Conservation (phyloP, 768 basidiomycete genomes). For the Tricholoma bakamatsutake region DNA sequence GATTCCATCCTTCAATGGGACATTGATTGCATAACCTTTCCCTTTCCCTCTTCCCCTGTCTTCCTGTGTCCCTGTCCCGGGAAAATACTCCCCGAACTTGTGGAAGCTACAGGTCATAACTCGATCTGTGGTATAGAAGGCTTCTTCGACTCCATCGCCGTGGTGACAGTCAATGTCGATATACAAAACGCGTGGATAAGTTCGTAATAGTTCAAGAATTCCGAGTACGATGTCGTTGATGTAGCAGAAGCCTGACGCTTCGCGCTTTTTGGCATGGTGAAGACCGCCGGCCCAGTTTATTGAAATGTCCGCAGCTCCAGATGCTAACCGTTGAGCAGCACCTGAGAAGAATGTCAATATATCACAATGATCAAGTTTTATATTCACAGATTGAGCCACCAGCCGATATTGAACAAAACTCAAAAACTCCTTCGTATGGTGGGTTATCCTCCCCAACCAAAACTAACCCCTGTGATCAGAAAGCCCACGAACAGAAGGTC, state of each 20-base stretch:
- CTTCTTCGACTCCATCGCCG: conserved; percentile 98
- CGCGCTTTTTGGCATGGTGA: conserved; percentile 99
- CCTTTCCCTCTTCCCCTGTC: conserved; percentile 83
- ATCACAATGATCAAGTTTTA: not conserved
- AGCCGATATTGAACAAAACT: conserved; percentile 95
- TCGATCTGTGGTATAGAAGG: conserved; percentile 94
- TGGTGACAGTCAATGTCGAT: conserved; percentile 99
- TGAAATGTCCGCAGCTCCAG: conserved; percentile 84
- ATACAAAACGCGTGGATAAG: conserved; percentile 83
- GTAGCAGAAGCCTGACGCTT: conserved; percentile 98
- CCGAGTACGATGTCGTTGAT: conserved; percentile 96
- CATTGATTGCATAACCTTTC: conserved; percentile 85
- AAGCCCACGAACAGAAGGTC: not conserved
- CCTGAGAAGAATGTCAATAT: conserved; percentile 30
- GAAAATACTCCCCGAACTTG: conserved; percentile 95
- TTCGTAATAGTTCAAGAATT: conserved; percentile 88
- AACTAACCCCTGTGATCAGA: conserved; percentile 27
- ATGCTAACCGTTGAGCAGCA: conserved; percentile 74
- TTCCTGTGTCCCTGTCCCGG: conserved; percentile 79
- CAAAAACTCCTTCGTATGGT: conserved; percentile 92
- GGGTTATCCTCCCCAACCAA: conserved; percentile 91
- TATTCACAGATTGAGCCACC: conserved; percentile 88
- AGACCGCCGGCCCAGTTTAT: conserved; percentile 99
- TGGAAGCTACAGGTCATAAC: conserved; percentile 98
- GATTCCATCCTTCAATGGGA: conserved; percentile 91